Percentiles rank a stretch among this genome's conserved stretches.
Evolutionary conservation across 495 filamentous ascomycete genomes (phyloP).

Genomic region (Aspergillus conjunctus): DNA sequence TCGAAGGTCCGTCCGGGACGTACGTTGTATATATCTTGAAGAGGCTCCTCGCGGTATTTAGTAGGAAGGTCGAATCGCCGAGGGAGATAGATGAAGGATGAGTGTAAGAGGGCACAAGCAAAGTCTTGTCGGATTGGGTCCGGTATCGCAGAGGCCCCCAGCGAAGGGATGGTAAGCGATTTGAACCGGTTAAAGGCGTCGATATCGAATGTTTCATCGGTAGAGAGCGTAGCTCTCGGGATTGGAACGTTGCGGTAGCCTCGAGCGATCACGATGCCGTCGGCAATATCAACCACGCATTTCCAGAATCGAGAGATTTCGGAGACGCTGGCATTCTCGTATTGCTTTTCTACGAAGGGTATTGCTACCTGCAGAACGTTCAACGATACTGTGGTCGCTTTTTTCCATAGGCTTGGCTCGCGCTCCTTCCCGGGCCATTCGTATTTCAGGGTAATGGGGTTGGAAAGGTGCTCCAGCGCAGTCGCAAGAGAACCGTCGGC

Average conservation of each 20-base stretch:
- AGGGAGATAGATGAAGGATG: conserved; percentile 76
- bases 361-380: conserved; percentile 69
- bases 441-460: conserved; percentile 76
- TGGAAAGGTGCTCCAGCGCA: conserved; percentile 63
- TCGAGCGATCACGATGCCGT: conserved; percentile 45
- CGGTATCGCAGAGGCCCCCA: conserved; percentile 65
- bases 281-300: conserved; percentile 39
- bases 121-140: conserved; percentile 71
- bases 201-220: conserved; percentile 77
- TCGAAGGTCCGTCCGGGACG: conserved; percentile 73
- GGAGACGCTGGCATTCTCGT: conserved; percentile 31
- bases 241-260: conserved; percentile 37
- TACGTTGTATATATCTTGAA: conserved; percentile 63
- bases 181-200: conserved; percentile 67
- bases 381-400: conserved; percentile 69
- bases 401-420: conserved; percentile 72
- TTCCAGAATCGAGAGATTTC: conserved; percentile 46
- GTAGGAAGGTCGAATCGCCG: conserved; percentile 63
- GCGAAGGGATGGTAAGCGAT: conserved; percentile 69
- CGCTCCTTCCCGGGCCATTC: conserved; percentile 59
- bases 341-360: conserved; percentile 58
- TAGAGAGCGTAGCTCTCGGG: conserved; percentile 28
- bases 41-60: conserved; percentile 51
- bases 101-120: conserved; percentile 74
- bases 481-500: conserved; percentile 59